Evolutionary conservation across 345 rosid genomes (phyloP), one percentile per base, ranked within the genome.

Genomic region (Pistacia integerrima): DNA sequence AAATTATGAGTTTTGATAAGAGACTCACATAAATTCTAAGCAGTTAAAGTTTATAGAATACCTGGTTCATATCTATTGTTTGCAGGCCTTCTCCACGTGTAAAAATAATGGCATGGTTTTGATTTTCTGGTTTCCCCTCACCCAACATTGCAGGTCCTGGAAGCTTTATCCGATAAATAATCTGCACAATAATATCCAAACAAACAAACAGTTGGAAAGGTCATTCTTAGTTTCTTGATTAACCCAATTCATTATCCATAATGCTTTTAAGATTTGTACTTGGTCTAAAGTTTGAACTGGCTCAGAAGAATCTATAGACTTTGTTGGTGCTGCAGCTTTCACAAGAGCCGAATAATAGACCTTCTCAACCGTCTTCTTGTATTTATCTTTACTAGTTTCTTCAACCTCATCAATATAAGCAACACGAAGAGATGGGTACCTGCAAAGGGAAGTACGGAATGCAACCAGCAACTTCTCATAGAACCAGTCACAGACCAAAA

Each of bases 331-430:
- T 46, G 92, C 89, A 72, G 89, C 97, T 84, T 87, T 90, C 76
- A 86, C 93, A 64, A 89, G 89, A 78, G 93, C 89, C 64, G 93
- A 89, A 79, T 89, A 89, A 76, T 91, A 91, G 69, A 82, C 87
- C 78, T 86, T 91, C 80, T 89, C 83, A 72, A 84, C 82, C 69
- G 76, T 69, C 60, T 84, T 86, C 70, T 76, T 83, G 67, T 86
- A 76, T 67, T 82, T 83, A n/a, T 80, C 90, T 82, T 87, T 82
- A 78, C 78, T 88, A 54, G 92, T 83, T 80, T 88, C 89, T 79
- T 91, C 95, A 25, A 88, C 90, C 85, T 91, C 95, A 76, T 91
- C 95, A 7, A 91, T 89, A 77, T 88, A 91, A 49, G 95, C 91
- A 51, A 90, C 94, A 28, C 93, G 94, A 44, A 90, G 84, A 69